Evolutionary conservation across 164 flowering plant genomes (phyloP), one percentile per base, ranked within the genome.

Genomic region (Buxus sempervirens): DNA sequence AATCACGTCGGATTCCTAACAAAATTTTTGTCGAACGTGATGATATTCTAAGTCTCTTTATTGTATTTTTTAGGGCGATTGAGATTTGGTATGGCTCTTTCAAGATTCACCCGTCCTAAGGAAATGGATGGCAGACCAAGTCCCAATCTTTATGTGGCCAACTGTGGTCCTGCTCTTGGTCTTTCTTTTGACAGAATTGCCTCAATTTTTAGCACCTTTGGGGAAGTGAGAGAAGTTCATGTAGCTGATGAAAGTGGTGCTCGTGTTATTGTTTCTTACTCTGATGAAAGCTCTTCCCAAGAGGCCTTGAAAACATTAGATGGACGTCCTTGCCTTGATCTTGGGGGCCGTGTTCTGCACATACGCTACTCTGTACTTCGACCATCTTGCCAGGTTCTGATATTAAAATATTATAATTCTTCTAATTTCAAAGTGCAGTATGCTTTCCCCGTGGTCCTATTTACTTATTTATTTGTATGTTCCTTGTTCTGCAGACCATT

Each of bases 121-220:
- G 69, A 66, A 38, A 69, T 15, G 27, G 76, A 56, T 15, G 74
- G 66, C 23, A 77, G 77, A 26, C 23, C 70, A 14, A 88, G 82
- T 67, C 81, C 90, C 6, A 83, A 90, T 62, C 90, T 95, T 2
- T 95, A 69, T 65, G 98, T 95, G 20, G 98, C 98, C 58, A 92
- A 95, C 70, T 92, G 97, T 62, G 97, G 98, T 5, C 97, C 98
- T 0, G 85, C 90, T 0, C 91, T 95, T 9, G 97, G 97, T 12
- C 38, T 86, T 21, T 81, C 94, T 14, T 70, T 81, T 13, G 90
- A 86, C 9, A 8, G 75, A 3, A 88, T 95, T n/a, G 77, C 79
- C 0, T 61, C 83, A 9, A 91, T 75, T 8, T 95, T 95, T 66
- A 57, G 81, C 21, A 21, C 58, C 18, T 95, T 83, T 49, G 97